phyloP scores from a whole-genome alignment of 2,329 filamentous ascomycete genomes.

The Cladosporium sp. region DNA sequence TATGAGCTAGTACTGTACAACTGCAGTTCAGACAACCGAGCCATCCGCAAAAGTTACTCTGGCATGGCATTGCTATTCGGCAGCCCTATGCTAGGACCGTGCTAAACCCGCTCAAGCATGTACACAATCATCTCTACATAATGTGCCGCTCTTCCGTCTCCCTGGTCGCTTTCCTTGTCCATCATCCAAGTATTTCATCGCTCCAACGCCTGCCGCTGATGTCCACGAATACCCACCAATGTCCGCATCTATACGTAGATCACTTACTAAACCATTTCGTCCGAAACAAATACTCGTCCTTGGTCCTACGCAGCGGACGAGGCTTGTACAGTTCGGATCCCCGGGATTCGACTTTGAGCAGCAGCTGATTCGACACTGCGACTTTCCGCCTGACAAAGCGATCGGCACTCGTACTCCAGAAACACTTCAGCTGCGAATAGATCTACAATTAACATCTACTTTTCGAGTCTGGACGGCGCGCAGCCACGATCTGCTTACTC shows the following conservation, averaged over 20 bases:
- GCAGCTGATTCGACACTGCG: background rate
- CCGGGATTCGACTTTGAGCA: background rate
- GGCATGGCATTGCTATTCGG: background rate
- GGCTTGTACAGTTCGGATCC: background rate
- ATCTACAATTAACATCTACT: background rate
- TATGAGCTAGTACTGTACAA: too few species aligned
- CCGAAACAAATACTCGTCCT: background rate
- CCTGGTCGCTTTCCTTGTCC: background rate
- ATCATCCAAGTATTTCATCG: background rate
- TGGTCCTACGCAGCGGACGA: background rate
- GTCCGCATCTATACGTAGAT: background rate
- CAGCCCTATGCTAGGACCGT: background rate
- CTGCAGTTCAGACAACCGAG: background rate
- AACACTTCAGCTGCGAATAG: conserved; percentile 3
- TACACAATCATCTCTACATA: background rate
- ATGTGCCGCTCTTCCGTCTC: background rate
- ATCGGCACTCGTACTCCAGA: background rate
- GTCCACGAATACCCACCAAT: background rate
- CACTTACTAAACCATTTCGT: background rate
- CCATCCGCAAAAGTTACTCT: background rate
- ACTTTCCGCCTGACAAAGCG: background rate
- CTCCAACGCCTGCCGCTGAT: background rate
- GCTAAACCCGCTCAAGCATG: background rate
- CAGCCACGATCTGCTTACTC: background rate
- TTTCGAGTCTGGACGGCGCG: background rate